Conservation (phyloP, 257 asterid genomes). For the Hygrophila difformis region DNA sequence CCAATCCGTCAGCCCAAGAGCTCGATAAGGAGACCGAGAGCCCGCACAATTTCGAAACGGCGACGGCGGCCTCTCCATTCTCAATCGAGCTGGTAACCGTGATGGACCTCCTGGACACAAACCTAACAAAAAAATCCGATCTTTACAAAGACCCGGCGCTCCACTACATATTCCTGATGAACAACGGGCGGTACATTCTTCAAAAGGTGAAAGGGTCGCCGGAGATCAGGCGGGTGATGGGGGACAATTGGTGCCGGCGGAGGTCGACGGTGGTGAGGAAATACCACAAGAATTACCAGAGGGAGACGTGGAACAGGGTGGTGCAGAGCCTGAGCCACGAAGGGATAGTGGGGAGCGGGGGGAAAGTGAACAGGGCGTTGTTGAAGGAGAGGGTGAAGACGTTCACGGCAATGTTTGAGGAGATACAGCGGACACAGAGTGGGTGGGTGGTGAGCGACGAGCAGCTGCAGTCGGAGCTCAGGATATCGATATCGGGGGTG, state of each 20-base stretch:
- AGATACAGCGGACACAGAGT: constrained; percentile 46
- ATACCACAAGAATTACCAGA: constrained; percentile 53
- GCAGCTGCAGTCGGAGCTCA: constrained; percentile 59
- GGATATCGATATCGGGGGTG: constrained; percentile 61
- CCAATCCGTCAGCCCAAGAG: not conserved
- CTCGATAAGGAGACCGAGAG: constrained; percentile 32
- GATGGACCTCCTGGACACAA: constrained; percentile 43
- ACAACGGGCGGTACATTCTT: constrained; percentile 56
- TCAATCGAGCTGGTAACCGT: constrained; percentile 33
- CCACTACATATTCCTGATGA: constrained; percentile 57
- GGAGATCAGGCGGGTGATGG: constrained; percentile 27
- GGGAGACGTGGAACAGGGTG: constrained; percentile 57
- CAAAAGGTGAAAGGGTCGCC: constrained; percentile 44
- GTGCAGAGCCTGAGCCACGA: constrained; percentile 37
- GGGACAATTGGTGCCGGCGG: constrained; percentile 43
- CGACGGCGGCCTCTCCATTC: constrained; percentile 29
- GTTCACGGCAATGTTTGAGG: constrained; percentile 47
- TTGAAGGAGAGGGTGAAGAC: constrained; percentile 57
- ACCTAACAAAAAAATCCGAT: constrained; percentile 46
- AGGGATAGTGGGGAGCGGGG: constrained; percentile 46
- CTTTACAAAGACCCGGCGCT: constrained; percentile 42
- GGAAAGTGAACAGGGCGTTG: constrained; percentile 51
- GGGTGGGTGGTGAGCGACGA: constrained; percentile 62
- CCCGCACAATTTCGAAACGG: constrained; percentile 28
- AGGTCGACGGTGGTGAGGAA: constrained; percentile 47